Evolutionary conservation across 805 yeast genomes (phyloP).

Genomic region (Wickerhamiella qilinensis): DNA sequence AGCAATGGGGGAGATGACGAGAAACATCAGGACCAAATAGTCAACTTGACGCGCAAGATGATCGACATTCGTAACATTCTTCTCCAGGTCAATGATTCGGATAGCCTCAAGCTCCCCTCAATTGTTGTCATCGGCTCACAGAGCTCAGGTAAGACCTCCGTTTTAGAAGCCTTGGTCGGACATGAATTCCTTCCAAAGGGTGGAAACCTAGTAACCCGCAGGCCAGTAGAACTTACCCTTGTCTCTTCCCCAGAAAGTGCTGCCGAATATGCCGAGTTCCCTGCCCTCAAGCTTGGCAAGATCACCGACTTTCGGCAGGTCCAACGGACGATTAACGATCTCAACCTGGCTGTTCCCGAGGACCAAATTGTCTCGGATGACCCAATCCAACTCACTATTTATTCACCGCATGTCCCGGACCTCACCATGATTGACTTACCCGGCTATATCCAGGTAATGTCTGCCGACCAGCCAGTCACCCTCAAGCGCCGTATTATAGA

Average conservation of each 20-base stretch:
- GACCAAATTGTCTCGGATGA: constrained; percentile 78
- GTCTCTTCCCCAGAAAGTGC: constrained; percentile 72
- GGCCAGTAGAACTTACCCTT: constrained; percentile 90
- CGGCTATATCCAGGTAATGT: constrained; percentile 92
- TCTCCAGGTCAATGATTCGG: constrained; percentile 57
- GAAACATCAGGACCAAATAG: constrained; percentile 63
- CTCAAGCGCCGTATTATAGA: constrained; percentile 63
- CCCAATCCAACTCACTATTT: constrained; percentile 82
- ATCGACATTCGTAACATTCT: constrained; percentile 80
- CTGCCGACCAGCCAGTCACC: constrained; percentile 85
- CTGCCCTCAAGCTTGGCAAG: constrained; percentile 67
- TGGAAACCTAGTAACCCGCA: constrained; percentile 91
- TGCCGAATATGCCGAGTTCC: constrained; percentile 84
- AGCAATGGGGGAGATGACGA: constrained; percentile 39
- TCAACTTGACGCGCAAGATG: constrained; percentile 86
- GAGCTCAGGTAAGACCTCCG: constrained; percentile 94
- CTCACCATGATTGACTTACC: constrained; percentile 89
- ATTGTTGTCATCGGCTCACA: constrained; percentile 97
- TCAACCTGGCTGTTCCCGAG: constrained; percentile 83
- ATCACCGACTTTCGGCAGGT: constrained; percentile 80
- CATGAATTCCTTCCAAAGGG: constrained; percentile 96
- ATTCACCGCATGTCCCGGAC: constrained; percentile 84
- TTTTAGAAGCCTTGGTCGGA: constrained; percentile 92
- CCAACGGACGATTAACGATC: constrained; percentile 69
- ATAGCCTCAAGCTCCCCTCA: constrained; percentile 71